Evolutionary conservation across 441 rosid genomes (phyloP).

Genomic region (Euphorbia celastroides): DNA sequence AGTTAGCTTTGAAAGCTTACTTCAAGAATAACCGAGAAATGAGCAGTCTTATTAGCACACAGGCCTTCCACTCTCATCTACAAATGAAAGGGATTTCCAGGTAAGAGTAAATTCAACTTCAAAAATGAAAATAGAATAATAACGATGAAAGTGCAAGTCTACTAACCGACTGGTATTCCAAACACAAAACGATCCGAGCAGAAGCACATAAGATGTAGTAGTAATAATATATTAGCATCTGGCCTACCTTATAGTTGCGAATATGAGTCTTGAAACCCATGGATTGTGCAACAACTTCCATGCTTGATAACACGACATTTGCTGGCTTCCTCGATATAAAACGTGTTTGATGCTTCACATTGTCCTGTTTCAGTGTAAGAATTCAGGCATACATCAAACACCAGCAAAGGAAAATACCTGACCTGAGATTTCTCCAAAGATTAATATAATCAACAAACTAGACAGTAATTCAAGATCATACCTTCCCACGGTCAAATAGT

Average conservation of each 20-base stretch:
- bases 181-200: neutral
- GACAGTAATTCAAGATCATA: slow-evolving; percentile 27
- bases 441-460: neutral
- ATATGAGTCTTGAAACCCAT: slow-evolving; percentile 62
- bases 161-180: neutral
- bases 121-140: neutral
- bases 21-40: slow-evolving; percentile 76
- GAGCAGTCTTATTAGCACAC: slow-evolving; percentile 54
- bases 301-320: slow-evolving; percentile 49
- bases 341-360: slow-evolving; percentile 77
- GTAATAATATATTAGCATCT: neutral
- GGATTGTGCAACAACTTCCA: slow-evolving; percentile 68
- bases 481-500: slow-evolving; percentile 89
- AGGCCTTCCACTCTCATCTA: slow-evolving; percentile 98
- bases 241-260: slow-evolving; percentile 61
- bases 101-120: slow-evolving; percentile 9
- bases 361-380: slow-evolving; percentile 68
- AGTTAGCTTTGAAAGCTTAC: slow-evolving; percentile 34
- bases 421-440: neutral
- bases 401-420: neutral
- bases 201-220: neutral
- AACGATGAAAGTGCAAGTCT: neutral
- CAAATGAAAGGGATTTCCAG: slow-evolving; percentile 8
- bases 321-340: slow-evolving; percentile 77
- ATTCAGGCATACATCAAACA: slow-evolving; percentile 5